Percentiles rank a stretch among this genome's conserved stretches.
phyloP scores from a whole-genome alignment of 1,284 basidiomycete genomes.

The Athelia sp. region DNA sequence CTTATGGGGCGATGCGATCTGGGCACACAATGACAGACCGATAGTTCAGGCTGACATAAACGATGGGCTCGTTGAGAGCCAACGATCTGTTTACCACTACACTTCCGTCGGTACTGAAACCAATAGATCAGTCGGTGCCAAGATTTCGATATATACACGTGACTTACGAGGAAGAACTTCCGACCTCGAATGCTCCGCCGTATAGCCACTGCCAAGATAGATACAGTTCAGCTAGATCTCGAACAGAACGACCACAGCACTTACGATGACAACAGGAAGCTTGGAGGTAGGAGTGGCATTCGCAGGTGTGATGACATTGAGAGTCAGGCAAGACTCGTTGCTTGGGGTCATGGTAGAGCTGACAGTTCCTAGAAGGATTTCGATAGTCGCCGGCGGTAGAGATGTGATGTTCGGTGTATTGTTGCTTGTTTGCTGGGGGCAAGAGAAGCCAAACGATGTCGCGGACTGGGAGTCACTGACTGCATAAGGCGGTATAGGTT shows the following conservation, averaged over 20 bases:
- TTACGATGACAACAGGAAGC: slow-evolving; percentile 51
- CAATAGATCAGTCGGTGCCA: too few relatives aligned
- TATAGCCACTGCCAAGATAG: slow-evolving; percentile 48
- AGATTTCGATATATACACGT: too few relatives aligned
- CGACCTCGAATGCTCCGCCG: slow-evolving; percentile 31
- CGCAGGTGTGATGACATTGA: slow-evolving; percentile 52
- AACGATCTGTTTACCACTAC: slow-evolving; percentile 44
- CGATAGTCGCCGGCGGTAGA: slow-evolving; percentile 17
- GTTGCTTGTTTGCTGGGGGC: slow-evolving; percentile 40
- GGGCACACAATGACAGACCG: slow-evolving; percentile 4
- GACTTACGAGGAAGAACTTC: slow-evolving; percentile 19
- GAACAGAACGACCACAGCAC: neutral
- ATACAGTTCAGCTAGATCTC: neutral
- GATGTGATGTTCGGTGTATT: slow-evolving; percentile 26
- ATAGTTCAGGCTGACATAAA: slow-evolving; percentile 51
- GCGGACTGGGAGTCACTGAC: slow-evolving; percentile 28
- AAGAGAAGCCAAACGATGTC: slow-evolving; percentile 38
- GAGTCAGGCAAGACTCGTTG: slow-evolving; percentile 47
- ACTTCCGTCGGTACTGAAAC: slow-evolving; percentile 36
- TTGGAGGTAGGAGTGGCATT: slow-evolving; percentile 31
- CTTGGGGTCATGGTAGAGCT: slow-evolving; percentile 26
- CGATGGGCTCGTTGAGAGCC: slow-evolving; percentile 37
- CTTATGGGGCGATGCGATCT: neutral
- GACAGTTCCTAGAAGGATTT: slow-evolving; percentile 30
- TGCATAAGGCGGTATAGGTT: slow-evolving; percentile 35